These are phyloP conservation scores for Sordaria brevicollis DNA, from an alignment of 495 filamentous ascomycete genomes.

Conservation along the genomic window DNA sequence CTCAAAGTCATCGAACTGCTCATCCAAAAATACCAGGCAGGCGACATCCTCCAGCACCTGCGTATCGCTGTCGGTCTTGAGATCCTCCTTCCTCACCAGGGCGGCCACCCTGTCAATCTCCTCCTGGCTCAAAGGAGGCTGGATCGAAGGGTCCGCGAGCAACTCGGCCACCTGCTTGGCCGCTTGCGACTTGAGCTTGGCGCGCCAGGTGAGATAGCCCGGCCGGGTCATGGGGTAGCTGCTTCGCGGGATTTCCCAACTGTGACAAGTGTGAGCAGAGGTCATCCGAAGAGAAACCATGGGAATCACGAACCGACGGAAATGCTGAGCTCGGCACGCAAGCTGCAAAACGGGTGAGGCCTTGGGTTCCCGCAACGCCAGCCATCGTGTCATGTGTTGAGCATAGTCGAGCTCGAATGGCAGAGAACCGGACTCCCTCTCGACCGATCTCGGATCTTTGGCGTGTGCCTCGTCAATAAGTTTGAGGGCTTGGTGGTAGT, in stretches of 20 bases:
- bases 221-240: conserved; percentile 57
- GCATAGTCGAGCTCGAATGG: conserved; percentile 78
- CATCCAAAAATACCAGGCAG: conserved; percentile 77
- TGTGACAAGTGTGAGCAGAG: conserved; percentile 20
- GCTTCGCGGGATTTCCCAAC: conserved; percentile 68
- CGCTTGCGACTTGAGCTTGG: conserved; percentile 57
- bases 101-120: conserved; percentile 42
- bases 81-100: conserved; percentile 55
- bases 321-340: conserved; percentile 74
- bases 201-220: conserved; percentile 70
- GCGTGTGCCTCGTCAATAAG: conserved; percentile 66
- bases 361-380: conserved; percentile 40
- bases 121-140: conserved; percentile 23
- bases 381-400: conserved; percentile 62
- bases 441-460: conserved; percentile 46
- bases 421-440: conserved; percentile 21
- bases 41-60: conserved; percentile 76
- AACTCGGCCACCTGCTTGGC: conserved; percentile 47
- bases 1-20: conserved; percentile 72
- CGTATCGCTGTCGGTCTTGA: conserved; percentile 52
- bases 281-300: not conserved
- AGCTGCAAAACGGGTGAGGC: conserved; percentile 56
- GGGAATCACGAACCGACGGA: conserved; percentile 29
- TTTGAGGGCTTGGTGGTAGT: conserved; percentile 37
- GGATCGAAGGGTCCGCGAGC: conserved; percentile 35